These are phyloP conservation scores for Fraxinus floribunda DNA, from an alignment of 305 asterid genomes.

Conservation along the genomic window DNA sequence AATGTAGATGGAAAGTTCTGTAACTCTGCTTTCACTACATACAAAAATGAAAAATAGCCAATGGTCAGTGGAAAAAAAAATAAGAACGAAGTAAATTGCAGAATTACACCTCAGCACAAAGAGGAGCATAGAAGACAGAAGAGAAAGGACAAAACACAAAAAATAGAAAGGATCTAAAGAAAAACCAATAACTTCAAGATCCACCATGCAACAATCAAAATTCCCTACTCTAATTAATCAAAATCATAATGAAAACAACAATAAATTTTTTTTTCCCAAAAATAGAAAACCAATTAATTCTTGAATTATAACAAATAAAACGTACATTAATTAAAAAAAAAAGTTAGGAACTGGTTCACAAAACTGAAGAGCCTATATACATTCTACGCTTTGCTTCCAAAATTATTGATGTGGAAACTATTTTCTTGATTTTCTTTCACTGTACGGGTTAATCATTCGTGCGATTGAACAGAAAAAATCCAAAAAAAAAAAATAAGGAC, in stretches of 20 bases:
- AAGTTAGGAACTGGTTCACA: not conserved
- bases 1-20: slow-evolving; percentile 20
- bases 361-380: slow-evolving; percentile 16
- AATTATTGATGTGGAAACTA: slow-evolving; percentile 15
- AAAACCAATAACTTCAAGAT: slow-evolving; percentile 24
- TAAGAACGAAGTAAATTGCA: slow-evolving; percentile 15
- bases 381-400: slow-evolving; percentile 6
- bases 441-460: not conserved
- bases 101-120: slow-evolving; percentile 3
- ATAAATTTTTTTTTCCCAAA: not conserved
- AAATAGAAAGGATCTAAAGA: slow-evolving; percentile 11
- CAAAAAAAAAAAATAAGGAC: slow-evolving; percentile 17
- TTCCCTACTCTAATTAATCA: slow-evolving; percentile 13
- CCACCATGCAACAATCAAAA: slow-evolving; percentile 23
- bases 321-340: not conserved
- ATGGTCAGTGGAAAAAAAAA: slow-evolving; percentile 12
- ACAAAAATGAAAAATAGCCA: not conserved
- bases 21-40: slow-evolving; percentile 29
- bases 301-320: slow-evolving; percentile 5
- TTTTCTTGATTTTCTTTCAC: not conserved
- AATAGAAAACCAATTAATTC: not conserved
- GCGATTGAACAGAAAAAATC: slow-evolving; percentile 34
- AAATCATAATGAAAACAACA: not conserved
- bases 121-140: slow-evolving; percentile 10
- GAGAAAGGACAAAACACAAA: slow-evolving; percentile 12